Base-by-base conservation (phyloP, 805 yeast species). In the Monosporozyma aquatica region DNA sequence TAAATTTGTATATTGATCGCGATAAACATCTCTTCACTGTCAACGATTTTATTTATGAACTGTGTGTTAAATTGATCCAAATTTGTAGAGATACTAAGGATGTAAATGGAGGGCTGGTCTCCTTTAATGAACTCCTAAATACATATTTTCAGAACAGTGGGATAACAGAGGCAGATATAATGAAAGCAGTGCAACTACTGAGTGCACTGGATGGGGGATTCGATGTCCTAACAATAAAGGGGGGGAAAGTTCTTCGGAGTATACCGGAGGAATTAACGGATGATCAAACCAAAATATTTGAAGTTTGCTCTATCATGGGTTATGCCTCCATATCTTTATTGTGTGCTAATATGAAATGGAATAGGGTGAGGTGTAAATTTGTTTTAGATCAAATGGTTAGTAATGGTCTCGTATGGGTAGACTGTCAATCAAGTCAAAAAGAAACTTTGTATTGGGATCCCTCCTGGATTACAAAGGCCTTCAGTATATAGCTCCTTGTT, bases 331-430 rank as follows among this genome's bases (percentile, higher is more conserved):
- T 71, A 6, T 63, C 76, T 2, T 59, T 87, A 23, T 63, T 90
- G 29, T 59, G 71, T 11, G 96, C 82, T 51, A 92, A 90, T 55
- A 74, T 80, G 45, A 70, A 70, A 1, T 90, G 98, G 98, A 76
- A 72, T 39, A 55, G 56, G 2, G 65, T 74, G 2, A 66, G 95
- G 43, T 71, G 84, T 41, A 71, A 71, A 47, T 65, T 78, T 0
- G 80, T 79, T 4, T 55, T 90, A 5, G 80, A 83, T 29, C 90
- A 83, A 37, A 78, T 90, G 86, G 82, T 89, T 1, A 70, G 82
- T 48, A 72, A 72, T 40, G 97, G 97, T 3, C 69, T 87, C 42
- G 64, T 90, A 11, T 90, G 98, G 98, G 65, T 87, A 1, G 97
- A 89, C 57, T 62, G 64, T 6, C 80, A 72, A 40, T 63, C 62